These are phyloP conservation scores for Cryptococcus neoformans DNA, from an alignment of 1,284 basidiomycete species.

Conservation along the genomic window DNA sequence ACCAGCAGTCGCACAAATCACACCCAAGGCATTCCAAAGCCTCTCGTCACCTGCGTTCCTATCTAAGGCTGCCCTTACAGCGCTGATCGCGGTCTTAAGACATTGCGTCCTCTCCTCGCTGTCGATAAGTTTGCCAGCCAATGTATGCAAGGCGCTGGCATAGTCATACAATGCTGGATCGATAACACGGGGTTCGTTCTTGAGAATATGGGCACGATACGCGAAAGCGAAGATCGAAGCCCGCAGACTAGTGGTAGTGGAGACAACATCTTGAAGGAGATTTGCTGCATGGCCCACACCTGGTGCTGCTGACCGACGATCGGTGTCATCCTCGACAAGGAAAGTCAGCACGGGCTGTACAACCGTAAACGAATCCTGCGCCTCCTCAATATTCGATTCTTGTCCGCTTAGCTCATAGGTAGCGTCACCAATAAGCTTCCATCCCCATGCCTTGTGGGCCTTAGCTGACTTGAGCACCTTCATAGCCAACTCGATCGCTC, in stretches of 20 bases:
- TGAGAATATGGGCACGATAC: conserved; percentile 66
- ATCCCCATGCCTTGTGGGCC: conserved; percentile 65
- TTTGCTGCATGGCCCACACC: conserved; percentile 40
- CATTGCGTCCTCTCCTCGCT: conserved; percentile 39
- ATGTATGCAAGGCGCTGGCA: conserved; percentile 62
- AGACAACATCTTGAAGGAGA: conserved; percentile 26
- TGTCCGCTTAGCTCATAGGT: conserved; percentile 61
- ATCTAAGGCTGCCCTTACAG: conserved; percentile 71
- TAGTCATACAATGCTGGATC: conserved; percentile 74
- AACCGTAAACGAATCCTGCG: conserved; percentile 24
- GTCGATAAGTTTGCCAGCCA: conserved; percentile 45
- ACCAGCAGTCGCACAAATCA: conserved; percentile 37
- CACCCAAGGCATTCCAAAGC: conserved; percentile 66
- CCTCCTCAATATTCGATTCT: conserved; percentile 38
- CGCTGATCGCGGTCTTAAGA: conserved; percentile 60
- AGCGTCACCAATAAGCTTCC: conserved; percentile 85
- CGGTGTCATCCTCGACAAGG: conserved; percentile 43
- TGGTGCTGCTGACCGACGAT: conserved; percentile 33
- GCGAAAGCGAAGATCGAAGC: conserved; percentile 68
- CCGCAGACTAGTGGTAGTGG: conserved; percentile 52
- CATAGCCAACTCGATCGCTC: conserved; percentile 59
- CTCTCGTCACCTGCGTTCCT: conserved; percentile 68
- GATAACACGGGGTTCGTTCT: conserved; percentile 57
- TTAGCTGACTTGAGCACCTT: conserved; percentile 57
- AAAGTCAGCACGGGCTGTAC: conserved; percentile 37